Conservation (phyloP, 2,329 filamentous ascomycete genomes). For the Annulohypoxylon truncatum region DNA sequence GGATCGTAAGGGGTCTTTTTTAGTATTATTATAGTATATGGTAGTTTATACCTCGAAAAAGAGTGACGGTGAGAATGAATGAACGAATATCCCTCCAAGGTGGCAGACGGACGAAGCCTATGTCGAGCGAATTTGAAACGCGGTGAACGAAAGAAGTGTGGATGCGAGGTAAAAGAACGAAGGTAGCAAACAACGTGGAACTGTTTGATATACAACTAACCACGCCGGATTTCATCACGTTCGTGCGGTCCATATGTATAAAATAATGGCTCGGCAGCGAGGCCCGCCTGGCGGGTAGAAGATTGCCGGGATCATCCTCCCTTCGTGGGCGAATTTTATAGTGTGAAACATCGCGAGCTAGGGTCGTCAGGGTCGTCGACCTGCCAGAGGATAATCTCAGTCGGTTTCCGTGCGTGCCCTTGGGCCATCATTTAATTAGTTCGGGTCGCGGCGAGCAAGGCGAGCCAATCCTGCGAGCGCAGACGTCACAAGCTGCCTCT, state of each 20-base stretch:
- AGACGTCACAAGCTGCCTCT: slow-evolving; percentile 46
- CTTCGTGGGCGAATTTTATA: slow-evolving; percentile 11
- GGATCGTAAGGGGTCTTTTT: neutral
- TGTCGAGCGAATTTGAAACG: slow-evolving; percentile 8
- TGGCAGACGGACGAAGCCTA: slow-evolving; percentile 9
- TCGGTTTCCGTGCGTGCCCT: slow-evolving; percentile 37
- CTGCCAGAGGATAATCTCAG: slow-evolving; percentile 40
- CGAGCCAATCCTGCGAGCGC: slow-evolving; percentile 33
- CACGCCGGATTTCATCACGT: slow-evolving; percentile 23
- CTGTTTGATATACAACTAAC: neutral
- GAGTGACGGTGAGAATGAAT: slow-evolving; percentile 29
- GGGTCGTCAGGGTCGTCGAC: slow-evolving; percentile 15
- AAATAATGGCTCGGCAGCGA: slow-evolving; percentile 21
- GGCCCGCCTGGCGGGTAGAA: slow-evolving; percentile 16
- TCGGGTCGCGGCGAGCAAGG: slow-evolving; percentile 23
- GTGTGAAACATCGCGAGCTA: slow-evolving; percentile 44
- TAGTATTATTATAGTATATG: slow-evolving; percentile 3
- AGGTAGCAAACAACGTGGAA: slow-evolving; percentile 10
- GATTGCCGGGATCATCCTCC: slow-evolving; percentile 37
- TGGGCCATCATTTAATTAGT: slow-evolving; percentile 36
- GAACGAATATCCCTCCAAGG: slow-evolving; percentile 32
- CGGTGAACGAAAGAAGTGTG: slow-evolving; percentile 25
- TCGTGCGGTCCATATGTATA: slow-evolving; percentile 26
- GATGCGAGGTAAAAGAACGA: slow-evolving; percentile 30
- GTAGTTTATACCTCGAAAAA: slow-evolving; percentile 8